A percentile compares a stretch with the other conserved stretches of the same genome.
Conservation (phyloP, 768 basidiomycete genomes). For the Strobilomyces confusus region DNA sequence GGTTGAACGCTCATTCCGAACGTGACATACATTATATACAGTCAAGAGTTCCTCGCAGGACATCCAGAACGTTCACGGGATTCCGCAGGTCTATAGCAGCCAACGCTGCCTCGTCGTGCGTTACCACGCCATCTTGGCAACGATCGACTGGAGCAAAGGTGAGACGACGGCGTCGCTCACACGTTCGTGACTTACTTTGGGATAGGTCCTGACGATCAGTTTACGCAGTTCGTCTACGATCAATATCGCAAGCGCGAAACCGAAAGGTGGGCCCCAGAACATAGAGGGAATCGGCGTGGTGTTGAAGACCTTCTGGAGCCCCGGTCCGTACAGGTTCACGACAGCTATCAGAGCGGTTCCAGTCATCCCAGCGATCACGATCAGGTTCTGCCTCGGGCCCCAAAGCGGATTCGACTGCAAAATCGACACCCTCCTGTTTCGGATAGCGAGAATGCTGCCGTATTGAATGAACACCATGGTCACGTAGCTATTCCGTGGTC, state of each 20-base stretch:
- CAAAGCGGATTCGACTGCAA: constrained; percentile 43
- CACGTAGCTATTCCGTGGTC: constrained; percentile 36
- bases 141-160: constrained; percentile 26
- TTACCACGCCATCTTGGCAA: constrained; percentile 40
- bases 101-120: neutral
- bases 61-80: neutral
- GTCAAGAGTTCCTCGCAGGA: neutral
- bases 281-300: constrained; percentile 42
- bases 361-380: constrained; percentile 36
- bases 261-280: constrained; percentile 48
- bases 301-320: constrained; percentile 40
- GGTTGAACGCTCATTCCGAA: neutral
- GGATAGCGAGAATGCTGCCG: constrained; percentile 39
- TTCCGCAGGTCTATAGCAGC: neutral
- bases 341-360: constrained; percentile 41
- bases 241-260: constrained; percentile 39
- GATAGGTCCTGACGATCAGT: constrained; percentile 40
- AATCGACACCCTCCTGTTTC: constrained; percentile 43
- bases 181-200: constrained; percentile 30
- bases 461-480: constrained; percentile 47
- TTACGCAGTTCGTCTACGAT: constrained; percentile 43
- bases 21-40: neutral
- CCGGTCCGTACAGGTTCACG: constrained; percentile 41
- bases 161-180: constrained; percentile 3
- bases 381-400: constrained; percentile 43